Evolutionary conservation across 768 basidiomycete species (phyloP).

Genomic region (Russula emetica): DNA sequence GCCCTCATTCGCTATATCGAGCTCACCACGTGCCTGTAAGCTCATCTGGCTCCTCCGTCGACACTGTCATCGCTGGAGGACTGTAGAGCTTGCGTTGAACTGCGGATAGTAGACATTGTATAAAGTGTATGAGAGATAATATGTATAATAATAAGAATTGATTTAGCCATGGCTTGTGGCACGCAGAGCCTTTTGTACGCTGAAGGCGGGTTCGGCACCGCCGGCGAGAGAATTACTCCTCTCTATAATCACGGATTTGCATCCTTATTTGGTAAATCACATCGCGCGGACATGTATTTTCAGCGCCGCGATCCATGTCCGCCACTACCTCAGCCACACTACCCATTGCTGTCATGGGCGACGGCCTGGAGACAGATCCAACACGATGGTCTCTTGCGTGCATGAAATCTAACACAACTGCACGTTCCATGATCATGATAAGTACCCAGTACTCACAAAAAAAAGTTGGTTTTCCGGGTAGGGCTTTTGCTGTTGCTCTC

Average conservation of each 20-base stretch:
- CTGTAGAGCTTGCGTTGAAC: not conserved
- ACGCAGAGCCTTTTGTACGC: not conserved
- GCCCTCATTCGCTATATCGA: constrained; percentile 6
- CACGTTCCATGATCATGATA: not conserved
- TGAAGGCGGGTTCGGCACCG: not conserved
- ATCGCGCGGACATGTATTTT: constrained; percentile 7
- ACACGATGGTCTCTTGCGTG: not conserved
- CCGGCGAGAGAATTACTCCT: not conserved
- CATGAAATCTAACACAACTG: not conserved
- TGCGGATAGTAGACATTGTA: not conserved
- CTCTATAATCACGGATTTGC: constrained; percentile 2
- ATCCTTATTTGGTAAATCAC: constrained; percentile 3
- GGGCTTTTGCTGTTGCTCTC: not conserved
- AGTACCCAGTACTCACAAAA: not conserved
- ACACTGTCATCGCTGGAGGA: not conserved
- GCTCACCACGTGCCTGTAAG: not conserved
- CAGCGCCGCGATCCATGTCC: not conserved
- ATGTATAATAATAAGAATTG: not conserved
- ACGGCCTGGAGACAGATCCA: not conserved
- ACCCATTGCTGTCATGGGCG: not conserved
- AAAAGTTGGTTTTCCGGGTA: not conserved
- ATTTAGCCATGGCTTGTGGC: constrained; percentile 5
- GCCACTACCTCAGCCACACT: constrained; percentile 7
- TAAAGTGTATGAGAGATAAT: not conserved
- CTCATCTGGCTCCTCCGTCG: not conserved